Evolutionary conservation across 306 rosid genomes (phyloP).

Genomic region (Quillaja saponaria): DNA sequence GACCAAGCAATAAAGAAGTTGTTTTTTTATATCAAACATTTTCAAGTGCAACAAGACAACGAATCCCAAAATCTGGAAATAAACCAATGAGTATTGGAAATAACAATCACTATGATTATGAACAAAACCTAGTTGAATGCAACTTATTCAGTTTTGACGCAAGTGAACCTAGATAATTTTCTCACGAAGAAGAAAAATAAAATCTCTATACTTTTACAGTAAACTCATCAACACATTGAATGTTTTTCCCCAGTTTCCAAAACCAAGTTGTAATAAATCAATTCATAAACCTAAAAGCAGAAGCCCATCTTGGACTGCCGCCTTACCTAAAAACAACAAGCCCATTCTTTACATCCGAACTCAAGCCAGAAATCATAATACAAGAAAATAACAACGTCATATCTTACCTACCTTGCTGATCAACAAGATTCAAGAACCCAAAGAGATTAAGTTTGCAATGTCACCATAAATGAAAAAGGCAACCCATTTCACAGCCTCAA

Average conservation of each 20-base stretch:
- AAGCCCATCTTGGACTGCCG: neutral
- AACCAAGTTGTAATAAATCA: neutral
- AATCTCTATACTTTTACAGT: no score
- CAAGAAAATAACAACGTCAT: neutral
- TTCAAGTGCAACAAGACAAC: neutral
- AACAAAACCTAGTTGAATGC: no score
- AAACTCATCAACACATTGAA: neutral
- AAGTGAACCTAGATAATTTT: no score
- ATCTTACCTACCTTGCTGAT: neutral
- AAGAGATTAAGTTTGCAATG: neutral
- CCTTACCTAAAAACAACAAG: neutral
- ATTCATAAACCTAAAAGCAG: neutral
- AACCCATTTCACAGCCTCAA: constrained; percentile 6
- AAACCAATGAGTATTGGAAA: neutral
- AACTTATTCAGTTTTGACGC: no score
- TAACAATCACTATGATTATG: no score
- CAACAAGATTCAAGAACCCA: neutral
- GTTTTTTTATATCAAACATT: no score
- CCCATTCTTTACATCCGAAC: no score
- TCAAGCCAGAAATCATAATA: no score
- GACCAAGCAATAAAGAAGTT: neutral
- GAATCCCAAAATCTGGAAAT: neutral
- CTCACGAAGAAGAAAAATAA: no score
- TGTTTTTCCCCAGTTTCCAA: neutral
- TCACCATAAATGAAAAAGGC: neutral